Base-by-base conservation (phyloP, 2,329 filamentous ascomycete species). In the Aspergillus fijiensis region DNA sequence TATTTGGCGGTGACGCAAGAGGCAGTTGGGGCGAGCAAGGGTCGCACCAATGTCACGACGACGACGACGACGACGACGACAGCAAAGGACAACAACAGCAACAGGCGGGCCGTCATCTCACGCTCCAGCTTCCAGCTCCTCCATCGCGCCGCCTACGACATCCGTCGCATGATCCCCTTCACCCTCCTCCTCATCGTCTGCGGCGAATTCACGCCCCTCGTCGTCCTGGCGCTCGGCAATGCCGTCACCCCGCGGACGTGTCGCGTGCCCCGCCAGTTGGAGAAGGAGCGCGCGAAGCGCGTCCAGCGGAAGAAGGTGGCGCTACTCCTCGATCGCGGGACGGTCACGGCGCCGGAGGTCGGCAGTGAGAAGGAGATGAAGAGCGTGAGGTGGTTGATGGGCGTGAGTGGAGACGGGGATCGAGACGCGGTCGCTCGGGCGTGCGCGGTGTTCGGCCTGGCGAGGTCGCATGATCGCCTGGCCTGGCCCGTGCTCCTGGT, bases 121-220 rank as follows among this genome's bases (percentile, higher is more conserved):
- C 85, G 92, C 45, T 83, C 87, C 1, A 85, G 91, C 62, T 89
- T 88, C 77, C 87, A 93, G 65, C 82, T 96, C 2, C 76, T 89
- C 54, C 79, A 79, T 61, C 85, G 94, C 60, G 88, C 87, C 48
- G 79, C 81, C 48, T 84, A 89, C 68, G 95, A 98, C 74, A 77
- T 91, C 50, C 79, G 85, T n/a, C 87, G 92, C 25, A 81, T 97
- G 55, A 91, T 93, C 0, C 75, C 90, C 1, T 97, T 99, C 72
- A 87, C 81, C 0, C 62, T 96, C 3, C 79, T 97, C 53, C 81
- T 96, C 6, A 69, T 94, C 1, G 63, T 96, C 16, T 91, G 90
- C 72, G 94, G 92, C 27, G 94, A 98, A 76, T 89, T 96, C 77
- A 91, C 93, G 1, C 92, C 93, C 0, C 71, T 98, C 5, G 77